phyloP scores from a whole-genome alignment of 2,329 filamentous ascomycete species.

The Penicillium occitanis region DNA sequence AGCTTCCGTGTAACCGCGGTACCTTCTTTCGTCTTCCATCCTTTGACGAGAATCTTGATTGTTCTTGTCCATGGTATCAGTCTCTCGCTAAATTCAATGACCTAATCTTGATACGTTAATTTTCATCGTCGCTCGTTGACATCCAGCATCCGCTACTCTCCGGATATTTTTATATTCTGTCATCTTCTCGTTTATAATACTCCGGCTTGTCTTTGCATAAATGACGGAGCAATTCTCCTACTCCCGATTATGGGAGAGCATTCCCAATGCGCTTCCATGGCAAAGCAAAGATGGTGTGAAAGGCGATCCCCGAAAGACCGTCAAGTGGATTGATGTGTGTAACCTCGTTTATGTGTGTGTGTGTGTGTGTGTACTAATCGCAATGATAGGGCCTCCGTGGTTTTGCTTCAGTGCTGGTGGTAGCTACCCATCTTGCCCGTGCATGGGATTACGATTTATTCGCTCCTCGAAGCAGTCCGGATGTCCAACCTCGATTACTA shows the following conservation, averaged over 20 bases:
- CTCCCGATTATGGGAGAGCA: slow-evolving; percentile 23
- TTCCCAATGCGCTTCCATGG: slow-evolving; percentile 26
- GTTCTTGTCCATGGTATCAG: slow-evolving; percentile 7
- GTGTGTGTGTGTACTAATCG: background rate
- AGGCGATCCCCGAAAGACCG: slow-evolving; percentile 40
- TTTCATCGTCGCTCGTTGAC: background rate
- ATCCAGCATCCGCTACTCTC: background rate
- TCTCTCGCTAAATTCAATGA: slow-evolving; percentile 14
- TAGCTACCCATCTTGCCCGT: slow-evolving; percentile 54
- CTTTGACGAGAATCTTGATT: background rate
- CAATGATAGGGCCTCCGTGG: slow-evolving; percentile 50
- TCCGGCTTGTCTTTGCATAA: background rate
- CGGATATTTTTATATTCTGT: background rate
- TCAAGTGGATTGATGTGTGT: slow-evolving; percentile 63
- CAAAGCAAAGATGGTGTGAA: slow-evolving; percentile 28
- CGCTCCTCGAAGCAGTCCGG: slow-evolving; percentile 47
- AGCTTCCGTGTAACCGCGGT: background rate
- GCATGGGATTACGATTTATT: slow-evolving; percentile 56
- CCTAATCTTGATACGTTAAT: slow-evolving; percentile 16
- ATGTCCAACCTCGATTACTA: slow-evolving; percentile 47
- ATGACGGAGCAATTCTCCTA: slow-evolving; percentile 19
- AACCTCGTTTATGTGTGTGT: background rate
- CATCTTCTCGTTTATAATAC: background rate
- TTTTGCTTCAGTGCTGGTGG: slow-evolving; percentile 55
- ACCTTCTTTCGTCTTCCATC: background rate